Evolutionary conservation across 768 basidiomycete genomes (phyloP), one percentile per base, ranked within the genome.

Genomic region (Termitomyces sp.): DNA sequence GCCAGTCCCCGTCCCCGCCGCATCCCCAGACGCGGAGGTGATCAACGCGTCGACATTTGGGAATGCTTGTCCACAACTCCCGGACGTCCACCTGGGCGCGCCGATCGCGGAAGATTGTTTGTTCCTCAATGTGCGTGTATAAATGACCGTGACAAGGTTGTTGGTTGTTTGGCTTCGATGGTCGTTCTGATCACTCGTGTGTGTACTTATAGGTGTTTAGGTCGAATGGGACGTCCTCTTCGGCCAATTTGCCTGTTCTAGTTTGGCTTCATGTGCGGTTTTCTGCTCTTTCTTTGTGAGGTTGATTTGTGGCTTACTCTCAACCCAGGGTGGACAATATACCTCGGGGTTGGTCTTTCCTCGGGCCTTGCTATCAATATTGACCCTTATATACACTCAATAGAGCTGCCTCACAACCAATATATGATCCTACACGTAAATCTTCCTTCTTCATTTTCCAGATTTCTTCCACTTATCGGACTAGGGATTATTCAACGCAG

Each of bases 41-140:
- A 67, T 72, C 37, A 65, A 79, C 58, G 82, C 85, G 13, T 74
- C 75, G 13, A 55, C 64, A 7, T 85, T 85, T 55, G 81, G 82
- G 1, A 73, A 81, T 60, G 81, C 81, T 2, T 86, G 83, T 64
- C 81, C 81, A 22, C 84, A 84, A 56, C 74, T 74, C 9, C 65
- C 72, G 6, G 26, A 60, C 7, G 63, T 59, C 7, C 62, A 50
- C 26, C 65, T 80, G 0, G 79, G 77, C 12, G 82, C 79, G 16
- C 71, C 75, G 1, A 70, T 77, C 5, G 71, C 70, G 7, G 84
- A 86, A 64, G 78, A 84, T 55, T 86, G 84, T 57, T 64, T 86
- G n/a, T 73, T 69, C 44, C 67, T 85, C 47, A 84, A 85, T 60
- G 84, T 78, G 51, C 5, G 20, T 22, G 9, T 18, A 1, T 0